Conservation (phyloP, 805 yeast genomes). For the Zygosaccharomyces bailii region DNA sequence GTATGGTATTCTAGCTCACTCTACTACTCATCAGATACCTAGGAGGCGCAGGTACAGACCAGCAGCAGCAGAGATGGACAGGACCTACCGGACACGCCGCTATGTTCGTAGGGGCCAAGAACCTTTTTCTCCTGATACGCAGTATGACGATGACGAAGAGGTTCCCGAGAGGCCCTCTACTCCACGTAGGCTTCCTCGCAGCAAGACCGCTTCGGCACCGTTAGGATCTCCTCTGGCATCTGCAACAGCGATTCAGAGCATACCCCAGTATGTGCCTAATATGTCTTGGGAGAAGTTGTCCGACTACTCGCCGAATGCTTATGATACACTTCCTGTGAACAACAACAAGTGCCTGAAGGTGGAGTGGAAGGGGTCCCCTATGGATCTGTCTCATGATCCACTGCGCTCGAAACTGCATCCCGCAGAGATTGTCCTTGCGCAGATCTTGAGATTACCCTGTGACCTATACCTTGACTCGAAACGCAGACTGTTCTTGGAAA, state of each 20-base stretch:
- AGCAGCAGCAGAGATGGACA: conserved; percentile 18
- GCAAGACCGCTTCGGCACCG: conserved; percentile 16
- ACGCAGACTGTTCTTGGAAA: conserved; percentile 83
- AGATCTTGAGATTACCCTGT: conserved; percentile 84
- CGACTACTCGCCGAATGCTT: conserved; percentile 71
- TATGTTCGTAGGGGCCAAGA: conserved; percentile 13
- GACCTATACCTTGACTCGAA: conserved; percentile 77
- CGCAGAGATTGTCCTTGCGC: conserved; percentile 82
- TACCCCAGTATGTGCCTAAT: conserved; percentile 41
- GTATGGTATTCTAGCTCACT: conserved; percentile 20
- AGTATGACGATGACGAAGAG: conserved; percentile 10
- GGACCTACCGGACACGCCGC: conserved; percentile 23
- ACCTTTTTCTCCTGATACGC: conserved; percentile 8
- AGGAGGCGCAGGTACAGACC: conserved; percentile 6
- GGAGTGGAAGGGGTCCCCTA: conserved; percentile 98
- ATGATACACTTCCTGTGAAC: conserved; percentile 56
- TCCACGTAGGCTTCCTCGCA: conserved; percentile 24
- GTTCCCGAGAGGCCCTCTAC: conserved; percentile 23
- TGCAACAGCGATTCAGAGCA: conserved; percentile 26
- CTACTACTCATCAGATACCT: neutral
- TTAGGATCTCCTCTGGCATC: conserved; percentile 35
- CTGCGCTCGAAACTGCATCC: conserved; percentile 74
- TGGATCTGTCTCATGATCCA: conserved; percentile 83
- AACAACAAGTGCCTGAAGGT: conserved; percentile 72
- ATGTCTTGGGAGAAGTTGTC: conserved; percentile 68